phyloP scores from a whole-genome alignment of 345 rosid genomes.

The Ceriops decandra region DNA sequence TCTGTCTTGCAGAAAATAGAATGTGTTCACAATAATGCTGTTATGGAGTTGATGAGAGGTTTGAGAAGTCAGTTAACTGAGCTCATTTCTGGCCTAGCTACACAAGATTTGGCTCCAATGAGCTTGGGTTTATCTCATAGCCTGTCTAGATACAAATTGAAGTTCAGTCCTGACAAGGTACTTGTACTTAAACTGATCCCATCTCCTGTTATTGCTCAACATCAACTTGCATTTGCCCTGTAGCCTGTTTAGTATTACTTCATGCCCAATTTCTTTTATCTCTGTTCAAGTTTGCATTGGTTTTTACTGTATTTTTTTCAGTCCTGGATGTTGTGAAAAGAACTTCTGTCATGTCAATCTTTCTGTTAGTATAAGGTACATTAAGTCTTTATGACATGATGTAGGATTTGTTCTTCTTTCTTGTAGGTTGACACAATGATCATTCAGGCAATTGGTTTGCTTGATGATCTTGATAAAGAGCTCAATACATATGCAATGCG shows the following conservation, averaged over 20 bases:
- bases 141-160: constrained; percentile 81
- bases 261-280: too few relatives aligned
- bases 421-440: constrained; percentile 87
- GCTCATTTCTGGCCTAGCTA: constrained; percentile 74
- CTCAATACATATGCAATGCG: constrained; percentile 92
- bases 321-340: background rate
- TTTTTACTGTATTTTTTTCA: background rate
- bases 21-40: constrained; percentile 80
- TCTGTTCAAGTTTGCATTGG: background rate
- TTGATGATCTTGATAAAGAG: constrained; percentile 96
- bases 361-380: too few relatives aligned
- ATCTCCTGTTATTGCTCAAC: too few relatives aligned
- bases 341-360: too few relatives aligned
- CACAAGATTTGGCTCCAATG: constrained; percentile 87
- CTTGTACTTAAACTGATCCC: background rate
- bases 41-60: constrained; percentile 94
- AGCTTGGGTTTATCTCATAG: constrained; percentile 95
- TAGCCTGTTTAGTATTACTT: too few relatives aligned
- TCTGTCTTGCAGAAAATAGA: constrained; percentile 65
- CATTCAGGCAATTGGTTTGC: constrained; percentile 89
- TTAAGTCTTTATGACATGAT: too few relatives aligned
- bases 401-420: too few relatives aligned
- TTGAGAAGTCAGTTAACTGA: constrained; percentile 81
- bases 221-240: too few relatives aligned
- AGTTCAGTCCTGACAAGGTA: constrained; percentile 96